A percentile compares a stretch with the other conserved stretches of the same genome.
phyloP scores from a whole-genome alignment of 306 rosid genomes.

The Alnus rubra region DNA sequence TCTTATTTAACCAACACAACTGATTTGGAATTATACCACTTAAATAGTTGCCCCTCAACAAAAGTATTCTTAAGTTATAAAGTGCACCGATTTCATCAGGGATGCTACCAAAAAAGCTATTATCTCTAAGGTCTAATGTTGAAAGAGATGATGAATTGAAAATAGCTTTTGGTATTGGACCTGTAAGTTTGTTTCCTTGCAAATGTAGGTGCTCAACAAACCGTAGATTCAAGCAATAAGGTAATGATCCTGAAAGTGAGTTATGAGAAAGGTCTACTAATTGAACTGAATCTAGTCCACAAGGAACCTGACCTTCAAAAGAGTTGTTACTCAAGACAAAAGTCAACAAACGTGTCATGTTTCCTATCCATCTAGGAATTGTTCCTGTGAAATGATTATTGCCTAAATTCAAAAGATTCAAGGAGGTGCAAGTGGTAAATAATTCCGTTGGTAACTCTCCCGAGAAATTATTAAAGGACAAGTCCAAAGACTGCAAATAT shows the following conservation, averaged over 20 bases:
- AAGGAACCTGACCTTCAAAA: neutral
- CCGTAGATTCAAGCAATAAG: neutral
- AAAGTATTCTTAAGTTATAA: neutral
- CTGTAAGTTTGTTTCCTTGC: neutral
- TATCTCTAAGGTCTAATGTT: conserved; percentile 1
- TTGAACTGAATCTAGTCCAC: no score
- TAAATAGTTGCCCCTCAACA: neutral
- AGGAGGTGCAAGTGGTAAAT: neutral
- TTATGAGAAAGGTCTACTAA: conserved; percentile 10
- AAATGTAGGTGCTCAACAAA: neutral
- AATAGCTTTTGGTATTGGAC: neutral
- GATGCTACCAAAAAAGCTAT: conserved; percentile 5
- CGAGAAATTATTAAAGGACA: conserved; percentile 9
- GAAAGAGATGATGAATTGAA: neutral
- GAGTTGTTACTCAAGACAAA: neutral
- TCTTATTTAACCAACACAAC: neutral
- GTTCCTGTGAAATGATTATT: neutral
- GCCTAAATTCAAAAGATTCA: neutral
- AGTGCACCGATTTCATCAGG: neutral
- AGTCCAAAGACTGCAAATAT: neutral
- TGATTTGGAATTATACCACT: conserved; percentile 14
- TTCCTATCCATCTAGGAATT: neutral
- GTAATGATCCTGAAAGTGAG: neutral
- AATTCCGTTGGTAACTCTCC: neutral
- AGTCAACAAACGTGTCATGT: fast-evolving